phyloP scores from a whole-genome alignment of 2,329 filamentous ascomycete species.

The Penicillium verrucosum region DNA sequence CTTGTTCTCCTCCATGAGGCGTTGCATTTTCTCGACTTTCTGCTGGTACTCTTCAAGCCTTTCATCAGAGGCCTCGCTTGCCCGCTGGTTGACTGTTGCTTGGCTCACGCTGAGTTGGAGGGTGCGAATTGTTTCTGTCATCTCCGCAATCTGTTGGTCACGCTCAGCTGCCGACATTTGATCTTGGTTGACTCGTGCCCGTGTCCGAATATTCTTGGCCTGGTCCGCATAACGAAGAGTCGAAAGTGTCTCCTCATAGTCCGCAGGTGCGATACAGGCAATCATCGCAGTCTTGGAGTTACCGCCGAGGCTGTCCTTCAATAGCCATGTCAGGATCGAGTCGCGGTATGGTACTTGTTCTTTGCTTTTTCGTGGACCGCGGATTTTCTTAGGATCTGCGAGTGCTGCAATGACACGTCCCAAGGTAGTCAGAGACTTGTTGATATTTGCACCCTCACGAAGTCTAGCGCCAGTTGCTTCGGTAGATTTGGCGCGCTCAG shows the following conservation, averaged over 20 bases:
- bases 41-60: slow-evolving; percentile 92
- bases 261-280: slow-evolving; percentile 88
- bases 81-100: slow-evolving; percentile 66
- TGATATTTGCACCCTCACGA: slow-evolving; percentile 96
- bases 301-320: slow-evolving; percentile 92
- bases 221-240: slow-evolving; percentile 97
- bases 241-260: slow-evolving; percentile 95
- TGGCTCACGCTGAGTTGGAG: slow-evolving; percentile 71
- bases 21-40: slow-evolving; percentile 84
- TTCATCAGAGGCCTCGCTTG: slow-evolving; percentile 73
- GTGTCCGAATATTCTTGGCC: slow-evolving; percentile 93
- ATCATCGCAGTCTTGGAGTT: slow-evolving; percentile 99
- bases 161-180: slow-evolving; percentile 87
- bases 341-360: slow-evolving; percentile 90
- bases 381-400: slow-evolving; percentile 66
- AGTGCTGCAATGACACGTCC: slow-evolving; percentile 94
- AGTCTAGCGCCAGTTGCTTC: slow-evolving; percentile 89
- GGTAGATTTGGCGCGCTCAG: slow-evolving; percentile 90
- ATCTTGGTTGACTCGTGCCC: slow-evolving; percentile 93
- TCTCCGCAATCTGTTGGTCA: slow-evolving; percentile 87
- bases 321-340: slow-evolving; percentile 76
- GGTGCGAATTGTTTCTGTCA: slow-evolving; percentile 88
- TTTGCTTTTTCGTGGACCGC: slow-evolving; percentile 58
- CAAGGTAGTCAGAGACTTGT: slow-evolving; percentile 94
- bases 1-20: slow-evolving; percentile 90